Base-by-base conservation (phyloP, 2,329 filamentous ascomycete species). In the Hymenoscyphus albidus region DNA sequence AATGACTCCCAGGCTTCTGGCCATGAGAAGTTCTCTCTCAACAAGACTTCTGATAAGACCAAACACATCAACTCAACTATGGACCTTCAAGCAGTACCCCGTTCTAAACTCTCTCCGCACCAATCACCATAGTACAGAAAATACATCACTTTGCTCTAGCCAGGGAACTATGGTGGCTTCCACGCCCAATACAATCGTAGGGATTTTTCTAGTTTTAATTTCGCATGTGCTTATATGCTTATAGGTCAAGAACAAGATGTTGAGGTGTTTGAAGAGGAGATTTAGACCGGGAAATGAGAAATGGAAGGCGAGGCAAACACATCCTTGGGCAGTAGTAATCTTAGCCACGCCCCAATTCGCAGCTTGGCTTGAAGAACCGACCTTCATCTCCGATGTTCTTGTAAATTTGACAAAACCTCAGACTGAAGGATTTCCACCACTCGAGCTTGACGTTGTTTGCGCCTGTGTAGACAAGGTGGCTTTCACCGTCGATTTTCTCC, bases 391-490 rank as follows among this genome's bases (percentile, higher is more conserved):
- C 13, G 22, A 39, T 14, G 40, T 13, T 38, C 13, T 59, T 35
- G 55, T 38, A 31, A 59, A 32, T 22, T 39, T 64, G 7, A 39
- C 64, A 14, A 64, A 58, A 48, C 44, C 5, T 27, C 40, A 42
- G 0, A 10, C 16, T 1, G 22, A 63, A 59, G 39, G 22, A 62
- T 10, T 55, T 40, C 9, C 22, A 13, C 38, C 48, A 31, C 27
- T 63, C 13, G 70, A 77, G 31, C 75, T 85, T 40, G 77, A 82
- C 66, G 76, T 87, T 7, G 68, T 88, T 14, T 78, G 78, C 31
- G 87, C 82, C 13, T 81, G 86, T 4, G 81, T 87, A 35, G 86
- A 88, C 71, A 79, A 81, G 9, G 74, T 89, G 39, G 75, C 79
- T 27, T 78, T 80, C 9, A 69, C 73, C n/a, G 14, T 60, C 40